Base-by-base conservation (phyloP, 2,329 filamentous ascomycete genomes). In the Penicillium italicum region DNA sequence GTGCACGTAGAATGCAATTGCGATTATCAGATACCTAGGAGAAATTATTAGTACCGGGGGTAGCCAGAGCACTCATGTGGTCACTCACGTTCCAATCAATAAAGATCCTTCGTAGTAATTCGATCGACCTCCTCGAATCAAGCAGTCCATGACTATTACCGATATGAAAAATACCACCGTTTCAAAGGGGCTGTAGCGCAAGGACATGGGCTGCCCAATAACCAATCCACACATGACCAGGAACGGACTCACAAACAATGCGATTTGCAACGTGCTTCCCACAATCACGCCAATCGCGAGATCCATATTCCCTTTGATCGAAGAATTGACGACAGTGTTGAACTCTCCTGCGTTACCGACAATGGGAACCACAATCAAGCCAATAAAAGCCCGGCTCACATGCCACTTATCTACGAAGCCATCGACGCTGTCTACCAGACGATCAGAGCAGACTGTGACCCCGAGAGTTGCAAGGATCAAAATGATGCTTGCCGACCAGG, bases 291-390 rank as follows among this genome's bases (percentile, higher is more conserved):
- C 79, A 60, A 83, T 79, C 26, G 80, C 80, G 16, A 83, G 72
- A 57, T 83, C 80, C 80, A 83, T 82, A 68, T 82, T 82, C 66
- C 79, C 77, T 69, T 82, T 84, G 69, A 77, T 78, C 1, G 80
- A 80, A 24, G 82, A 80, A 11, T 81, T 77, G 26, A 80, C 76
- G 12, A 80, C 80, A 2, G 80, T 82, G 52, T 81, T 80, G 66
- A 82, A 80, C 65, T 83, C 80, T 26, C 80, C 81, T 4, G 81
- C 80, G 59, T 83, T 83, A 46, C 80, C 80, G 50, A 83, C 80
- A 52, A 83, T 83, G 0, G 81, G 81, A 3, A 84, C 74, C 24
- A 84, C 72, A 56, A 84, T 77, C 28, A 84, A 68, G 66, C 81
- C 81, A 58, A 84, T 80, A 62, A 84, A 84, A 5, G 81, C 82